Evolutionary conservation across 371 early-diverging fungal genomes (phyloP).

Genomic region (Mucor mucedo): DNA sequence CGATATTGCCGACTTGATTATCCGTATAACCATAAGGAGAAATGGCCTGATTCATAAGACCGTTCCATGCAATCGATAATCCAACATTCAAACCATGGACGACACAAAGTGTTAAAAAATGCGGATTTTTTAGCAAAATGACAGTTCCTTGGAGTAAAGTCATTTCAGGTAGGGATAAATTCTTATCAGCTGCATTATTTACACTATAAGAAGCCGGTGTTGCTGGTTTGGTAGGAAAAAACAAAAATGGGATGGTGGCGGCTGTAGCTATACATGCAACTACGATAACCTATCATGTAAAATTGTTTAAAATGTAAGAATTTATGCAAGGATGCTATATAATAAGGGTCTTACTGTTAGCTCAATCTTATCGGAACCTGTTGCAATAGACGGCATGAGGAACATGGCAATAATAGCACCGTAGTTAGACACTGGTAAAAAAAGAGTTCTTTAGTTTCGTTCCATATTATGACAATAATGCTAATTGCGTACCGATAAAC

Average conservation of each 20-base stretch:
- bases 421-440: slow-evolving; percentile 29
- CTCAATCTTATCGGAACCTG: slow-evolving; percentile 45
- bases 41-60: slow-evolving; percentile 63
- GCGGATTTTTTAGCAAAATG: slow-evolving; percentile 51
- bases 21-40: slow-evolving; percentile 69
- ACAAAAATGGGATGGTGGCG: slow-evolving; percentile 51
- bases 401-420: slow-evolving; percentile 59
- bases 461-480: neutral
- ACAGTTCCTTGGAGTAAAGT: slow-evolving; percentile 53
- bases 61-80: slow-evolving; percentile 67
- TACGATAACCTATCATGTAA: slow-evolving; percentile 45
- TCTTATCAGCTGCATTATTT: neutral
- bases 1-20: slow-evolving; percentile 62
- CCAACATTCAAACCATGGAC: slow-evolving; percentile 67
- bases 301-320: neutral
- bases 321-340: neutral
- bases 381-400: slow-evolving; percentile 59
- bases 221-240: slow-evolving; percentile 54
- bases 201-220: slow-evolving; percentile 45
- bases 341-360: slow-evolving; percentile 22
- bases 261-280: slow-evolving; percentile 52
- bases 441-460: neutral
- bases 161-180: slow-evolving; percentile 1
- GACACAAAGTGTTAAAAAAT: slow-evolving; percentile 60
- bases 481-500: slow-evolving; percentile 33